Percentiles rank a stretch among this genome's conserved stretches.
Conservation (phyloP, 2,329 filamentous ascomycete species). For the Sporothrix humicola region DNA sequence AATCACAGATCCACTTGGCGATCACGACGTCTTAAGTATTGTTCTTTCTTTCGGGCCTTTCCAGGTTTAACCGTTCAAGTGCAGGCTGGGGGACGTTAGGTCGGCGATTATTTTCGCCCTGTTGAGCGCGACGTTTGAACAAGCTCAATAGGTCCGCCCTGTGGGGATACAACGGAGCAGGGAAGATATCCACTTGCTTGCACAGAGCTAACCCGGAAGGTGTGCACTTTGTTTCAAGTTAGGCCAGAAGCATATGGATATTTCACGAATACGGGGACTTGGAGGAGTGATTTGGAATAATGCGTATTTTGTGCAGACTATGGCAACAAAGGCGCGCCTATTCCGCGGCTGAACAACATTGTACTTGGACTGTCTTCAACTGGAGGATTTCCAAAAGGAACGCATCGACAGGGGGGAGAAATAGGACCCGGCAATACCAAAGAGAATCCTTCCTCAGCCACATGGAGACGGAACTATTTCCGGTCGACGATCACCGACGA, state of each 20-base stretch:
- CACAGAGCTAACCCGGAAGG: not conserved
- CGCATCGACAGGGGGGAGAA: not conserved
- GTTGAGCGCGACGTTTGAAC: not conserved
- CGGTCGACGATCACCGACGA: not conserved
- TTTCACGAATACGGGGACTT: not conserved
- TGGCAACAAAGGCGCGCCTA: not conserved
- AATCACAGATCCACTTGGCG: not conserved
- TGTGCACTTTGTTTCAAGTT: not conserved
- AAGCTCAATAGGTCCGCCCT: not conserved
- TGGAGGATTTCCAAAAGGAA: not conserved
- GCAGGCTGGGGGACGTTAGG: not conserved
- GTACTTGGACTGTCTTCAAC: not conserved
- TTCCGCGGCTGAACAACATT: too few species aligned
- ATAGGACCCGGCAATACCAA: not conserved
- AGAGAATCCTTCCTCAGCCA: not conserved
- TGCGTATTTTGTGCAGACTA: not conserved
- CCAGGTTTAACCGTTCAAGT: not conserved
- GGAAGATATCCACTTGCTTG: not conserved
- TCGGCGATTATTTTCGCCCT: not conserved
- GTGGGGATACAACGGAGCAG: not conserved
- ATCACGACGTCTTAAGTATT: not conserved
- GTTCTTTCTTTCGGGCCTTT: constrained; percentile 6
- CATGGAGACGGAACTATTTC: not conserved
- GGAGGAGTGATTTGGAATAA: not conserved
- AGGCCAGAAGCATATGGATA: not conserved